phyloP scores from a whole-genome alignment of 257 asterid species.

The Cinchona pubescens region DNA sequence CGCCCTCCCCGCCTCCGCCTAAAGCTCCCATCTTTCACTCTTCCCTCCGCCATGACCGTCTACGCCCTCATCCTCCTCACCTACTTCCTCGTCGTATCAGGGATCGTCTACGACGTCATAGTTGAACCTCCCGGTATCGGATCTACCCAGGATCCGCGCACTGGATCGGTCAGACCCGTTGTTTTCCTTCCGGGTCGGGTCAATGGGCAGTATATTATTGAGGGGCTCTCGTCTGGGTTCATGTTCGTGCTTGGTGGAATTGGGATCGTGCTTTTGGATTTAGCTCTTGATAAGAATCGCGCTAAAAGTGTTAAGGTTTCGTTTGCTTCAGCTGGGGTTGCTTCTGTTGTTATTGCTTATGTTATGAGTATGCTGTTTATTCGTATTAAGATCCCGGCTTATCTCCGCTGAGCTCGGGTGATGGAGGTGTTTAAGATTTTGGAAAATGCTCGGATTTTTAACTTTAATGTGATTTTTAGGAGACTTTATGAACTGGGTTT shows the following conservation, averaged over 20 bases:
- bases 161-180: slow-evolving; percentile 80
- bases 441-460: background rate
- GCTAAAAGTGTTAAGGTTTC: slow-evolving; percentile 83
- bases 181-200: slow-evolving; percentile 89
- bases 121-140: slow-evolving; percentile 98
- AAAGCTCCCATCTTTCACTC: slow-evolving; percentile 71
- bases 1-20: slow-evolving; percentile 93
- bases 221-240: slow-evolving; percentile 87
- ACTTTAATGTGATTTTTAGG: background rate
- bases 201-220: slow-evolving; percentile 92
- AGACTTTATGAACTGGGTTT: background rate
- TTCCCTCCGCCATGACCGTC: slow-evolving; percentile 95
- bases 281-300: slow-evolving; percentile 72
- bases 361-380: slow-evolving; percentile 91
- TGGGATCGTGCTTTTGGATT: slow-evolving; percentile 84
- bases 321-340: slow-evolving; percentile 69
- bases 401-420: slow-evolving; percentile 51
- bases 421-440: background rate
- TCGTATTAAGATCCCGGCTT: slow-evolving; percentile 89
- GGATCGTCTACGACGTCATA: slow-evolving; percentile 88
- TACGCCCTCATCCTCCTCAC: slow-evolving; percentile 77
- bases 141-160: slow-evolving; percentile 74
- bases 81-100: slow-evolving; percentile 95
- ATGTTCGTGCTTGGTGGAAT: slow-evolving; percentile 91
- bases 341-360: slow-evolving; percentile 66